Evolutionary conservation across 2,329 filamentous ascomycete genomes (phyloP), one percentile per base, ranked within the genome.

Genomic region (Aspergillus tanneri): DNA sequence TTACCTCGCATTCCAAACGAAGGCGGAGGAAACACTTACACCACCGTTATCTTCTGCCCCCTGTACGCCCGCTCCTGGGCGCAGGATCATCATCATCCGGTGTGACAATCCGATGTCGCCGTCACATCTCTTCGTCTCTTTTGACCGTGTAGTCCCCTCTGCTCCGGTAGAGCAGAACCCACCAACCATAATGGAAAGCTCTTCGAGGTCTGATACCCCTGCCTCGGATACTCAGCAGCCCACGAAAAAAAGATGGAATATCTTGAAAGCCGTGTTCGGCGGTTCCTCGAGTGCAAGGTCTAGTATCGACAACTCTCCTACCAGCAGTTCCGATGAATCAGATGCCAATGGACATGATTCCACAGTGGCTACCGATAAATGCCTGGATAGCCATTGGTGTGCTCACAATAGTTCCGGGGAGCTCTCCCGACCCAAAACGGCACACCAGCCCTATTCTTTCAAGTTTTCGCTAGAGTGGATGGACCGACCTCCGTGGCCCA

Each of bases 1-100:
- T 64, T 93, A 91, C 62, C 76, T 92, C 12, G 88, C 84, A 70
- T 77, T 90, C 14, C 85, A 85, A 65, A 80, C 87, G 43, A 76
- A 80, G 43, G 85, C 87, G 11, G 84, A 87, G 51, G 72, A 71
- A 36, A 72, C 72, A 27, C 72, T 79, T 28, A 76, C 73, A 11
- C 64, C 82, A 3, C 79, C 77, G 1, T 85, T 89, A 5, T 90
- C 88, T 1, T 89, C 88, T 2, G 84, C 83, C 5, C 88, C 91
- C n/a, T 90, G 86, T 60, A 85, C 86, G 49, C 91, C 91, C 5
- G 89, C 90, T 2, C 89, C 91, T 2, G 87, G 88, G 38, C 88
- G 92, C 61, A 81, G 88, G 52, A 88, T 96, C 52, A 82, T 95
- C 69, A 96, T 96, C 59, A 87, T 96, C 56, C 85, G 90, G 48